A percentile compares a stretch with the other conserved stretches of the same genome.
phyloP scores from a whole-genome alignment of 768 basidiomycete genomes.

The Tricholoma matsutake region DNA sequence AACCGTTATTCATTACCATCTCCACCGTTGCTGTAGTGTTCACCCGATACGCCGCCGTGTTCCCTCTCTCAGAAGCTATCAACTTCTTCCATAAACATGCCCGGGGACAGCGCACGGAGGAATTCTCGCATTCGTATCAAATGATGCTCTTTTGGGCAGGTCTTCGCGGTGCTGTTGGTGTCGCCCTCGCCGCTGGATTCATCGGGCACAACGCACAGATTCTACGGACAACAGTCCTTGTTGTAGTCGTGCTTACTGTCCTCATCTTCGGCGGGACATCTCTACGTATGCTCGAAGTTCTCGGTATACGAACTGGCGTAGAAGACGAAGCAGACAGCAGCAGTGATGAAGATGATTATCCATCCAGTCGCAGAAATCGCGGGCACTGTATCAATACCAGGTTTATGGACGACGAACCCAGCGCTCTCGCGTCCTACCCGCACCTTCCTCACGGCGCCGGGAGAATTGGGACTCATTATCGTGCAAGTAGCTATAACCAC shows the following conservation, averaged over 20 bases:
- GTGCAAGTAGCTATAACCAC: conserved; percentile 56
- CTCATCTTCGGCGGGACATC: conserved; percentile 97
- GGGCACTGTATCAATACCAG: conserved; percentile 39
- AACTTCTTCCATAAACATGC: conserved; percentile 86
- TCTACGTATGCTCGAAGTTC: conserved; percentile 90
- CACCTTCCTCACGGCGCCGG: conserved; percentile 28
- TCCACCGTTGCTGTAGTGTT: conserved; percentile 90
- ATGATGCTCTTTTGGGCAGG: conserved; percentile 99
- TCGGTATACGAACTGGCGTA: conserved; percentile 94
- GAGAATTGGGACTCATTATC: conserved; percentile 58
- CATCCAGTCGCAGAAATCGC: conserved; percentile 26
- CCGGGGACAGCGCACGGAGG: conserved; percentile 83
- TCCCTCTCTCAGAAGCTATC: conserved; percentile 92
- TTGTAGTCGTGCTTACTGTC: conserved; percentile 94
- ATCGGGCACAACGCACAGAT: conserved; percentile 91
- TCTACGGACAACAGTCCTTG: conserved; percentile 88
- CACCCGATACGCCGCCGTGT: conserved; percentile 93
- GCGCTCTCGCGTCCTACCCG: conserved; percentile 29
- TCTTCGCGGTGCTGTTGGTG: conserved; percentile 93
- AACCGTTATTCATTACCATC: conserved; percentile 92
- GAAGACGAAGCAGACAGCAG: conserved; percentile 80
- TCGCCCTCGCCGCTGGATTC: conserved; percentile 95
- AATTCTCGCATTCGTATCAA: conserved; percentile 95
- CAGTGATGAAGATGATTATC: conserved; percentile 50
- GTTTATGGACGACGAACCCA: conserved; percentile 43